Percentiles rank a stretch among this genome's conserved stretches.
phyloP scores from a whole-genome alignment of 176 grass and related monocot genomes.

The Chloris gayana region DNA sequence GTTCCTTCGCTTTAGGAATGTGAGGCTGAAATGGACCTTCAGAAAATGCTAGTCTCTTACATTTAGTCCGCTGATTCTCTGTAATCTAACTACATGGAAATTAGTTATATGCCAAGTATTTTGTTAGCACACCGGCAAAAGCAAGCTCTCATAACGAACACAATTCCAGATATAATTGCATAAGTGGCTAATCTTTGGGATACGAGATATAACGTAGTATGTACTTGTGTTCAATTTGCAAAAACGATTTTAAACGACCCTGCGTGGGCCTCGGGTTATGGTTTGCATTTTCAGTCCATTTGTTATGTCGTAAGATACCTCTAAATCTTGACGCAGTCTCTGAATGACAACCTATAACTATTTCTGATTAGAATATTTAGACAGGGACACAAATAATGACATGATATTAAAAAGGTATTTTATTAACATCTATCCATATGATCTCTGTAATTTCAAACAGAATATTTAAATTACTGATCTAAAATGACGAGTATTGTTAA shows the following conservation, averaged over 20 bases:
- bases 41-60: conserved; percentile 2
- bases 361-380: too few species aligned
- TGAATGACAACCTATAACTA: too few species aligned
- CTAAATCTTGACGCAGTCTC: too few species aligned
- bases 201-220: neutral
- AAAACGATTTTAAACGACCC: too few species aligned
- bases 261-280: neutral
- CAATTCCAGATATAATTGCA: neutral
- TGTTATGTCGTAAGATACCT: neutral
- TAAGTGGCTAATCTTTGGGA: neutral
- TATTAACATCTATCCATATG: too few species aligned
- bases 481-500: too few species aligned
- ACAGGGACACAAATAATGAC: too few species aligned
- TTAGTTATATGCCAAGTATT: neutral
- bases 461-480: too few species aligned
- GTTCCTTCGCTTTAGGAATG: neutral
- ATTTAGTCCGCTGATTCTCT: too few species aligned
- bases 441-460: too few species aligned
- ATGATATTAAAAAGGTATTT: too few species aligned
- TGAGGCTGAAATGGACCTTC: neutral
- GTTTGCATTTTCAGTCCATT: neutral
- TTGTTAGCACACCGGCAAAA: neutral
- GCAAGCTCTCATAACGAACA: neutral
- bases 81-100: neutral
- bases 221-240: too few species aligned